These are phyloP conservation scores for Coemansia sp. DNA, from an alignment of 192 early-diverging fungal genomes.

Conservation along the genomic window DNA sequence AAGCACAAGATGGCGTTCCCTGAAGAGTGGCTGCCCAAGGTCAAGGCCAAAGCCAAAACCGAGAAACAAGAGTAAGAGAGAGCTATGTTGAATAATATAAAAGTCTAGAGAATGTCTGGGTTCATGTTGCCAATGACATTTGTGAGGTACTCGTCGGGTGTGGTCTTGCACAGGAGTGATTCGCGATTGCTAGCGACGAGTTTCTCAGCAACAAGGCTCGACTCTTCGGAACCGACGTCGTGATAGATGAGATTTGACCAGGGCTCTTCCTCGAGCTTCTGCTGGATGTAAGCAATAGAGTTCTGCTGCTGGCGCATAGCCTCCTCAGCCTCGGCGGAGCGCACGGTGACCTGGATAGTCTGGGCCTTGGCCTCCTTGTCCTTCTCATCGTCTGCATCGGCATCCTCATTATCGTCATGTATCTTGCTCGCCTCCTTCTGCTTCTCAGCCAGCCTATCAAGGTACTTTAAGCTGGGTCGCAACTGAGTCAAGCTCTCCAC, in stretches of 20 bases:
- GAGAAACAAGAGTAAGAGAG: not conserved
- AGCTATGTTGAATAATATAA: not conserved
- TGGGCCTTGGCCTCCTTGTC: conserved; percentile 33
- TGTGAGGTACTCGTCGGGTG: conserved; percentile 34
- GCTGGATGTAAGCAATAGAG: conserved; percentile 55
- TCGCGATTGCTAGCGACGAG: conserved; percentile 35
- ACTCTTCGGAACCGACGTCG: conserved; percentile 50
- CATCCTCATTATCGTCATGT: conserved; percentile 64
- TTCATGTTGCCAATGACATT: conserved; percentile 37
- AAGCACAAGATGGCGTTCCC: conserved; percentile 30
- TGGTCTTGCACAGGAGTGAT: conserved; percentile 25
- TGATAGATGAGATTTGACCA: conserved; percentile 69
- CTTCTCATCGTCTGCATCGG: conserved; percentile 66
- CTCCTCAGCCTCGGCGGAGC: conserved; percentile 62
- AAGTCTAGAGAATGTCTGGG: conserved; percentile 17
- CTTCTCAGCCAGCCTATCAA: conserved; percentile 89
- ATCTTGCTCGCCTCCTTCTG: conserved; percentile 60
- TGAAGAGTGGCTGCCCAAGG: conserved; percentile 34
- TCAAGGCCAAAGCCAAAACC: conserved; percentile 2
- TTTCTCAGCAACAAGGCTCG: conserved; percentile 7
- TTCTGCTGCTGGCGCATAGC: conserved; percentile 58
- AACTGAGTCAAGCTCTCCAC: conserved; percentile 74
- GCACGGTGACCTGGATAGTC: conserved; percentile 55
- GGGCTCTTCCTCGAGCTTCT: conserved; percentile 66
- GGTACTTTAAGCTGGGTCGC: conserved; percentile 83